These are phyloP conservation scores for Suhomyces canberraensis DNA, from an alignment of 805 yeast genomes.

Conservation along the genomic window DNA sequence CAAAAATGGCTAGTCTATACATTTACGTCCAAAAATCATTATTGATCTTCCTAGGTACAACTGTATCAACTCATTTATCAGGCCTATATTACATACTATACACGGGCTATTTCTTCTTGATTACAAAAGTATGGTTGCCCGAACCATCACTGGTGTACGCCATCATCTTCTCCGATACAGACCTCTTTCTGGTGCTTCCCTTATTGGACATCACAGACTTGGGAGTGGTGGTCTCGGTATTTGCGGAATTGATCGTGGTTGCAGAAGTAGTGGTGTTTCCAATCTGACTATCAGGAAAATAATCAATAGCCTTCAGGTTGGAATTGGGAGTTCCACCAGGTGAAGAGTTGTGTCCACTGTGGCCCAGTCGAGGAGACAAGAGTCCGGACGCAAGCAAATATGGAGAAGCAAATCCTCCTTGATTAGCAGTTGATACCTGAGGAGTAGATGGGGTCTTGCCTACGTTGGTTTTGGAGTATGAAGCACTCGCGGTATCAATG, in stretches of 20 bases:
- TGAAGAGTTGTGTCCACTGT: conserved; percentile 13
- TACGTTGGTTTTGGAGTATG: conserved; percentile 15
- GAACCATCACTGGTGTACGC: conserved; percentile 42
- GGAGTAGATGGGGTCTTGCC: conserved; percentile 38
- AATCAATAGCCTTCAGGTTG: conserved; percentile 11
- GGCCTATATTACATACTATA: no score
- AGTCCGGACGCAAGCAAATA: conserved; percentile 63
- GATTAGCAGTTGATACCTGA: conserved; percentile 19
- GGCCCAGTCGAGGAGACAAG: conserved; percentile 46
- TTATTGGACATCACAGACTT: conserved; percentile 20
- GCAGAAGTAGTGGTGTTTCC: conserved; percentile 2
- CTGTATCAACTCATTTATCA: no score
- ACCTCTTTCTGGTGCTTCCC: conserved; percentile 24
- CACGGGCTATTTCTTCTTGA: conserved; percentile 35
- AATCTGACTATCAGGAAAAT: conserved; percentile 13
- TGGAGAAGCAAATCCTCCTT: conserved; percentile 62
- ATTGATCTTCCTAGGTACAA: no score
- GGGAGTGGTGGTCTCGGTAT: conserved; percentile 14
- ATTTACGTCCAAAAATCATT: no score
- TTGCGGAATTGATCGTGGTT: conserved; percentile 1
- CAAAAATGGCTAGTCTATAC: no score
- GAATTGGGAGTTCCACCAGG: conserved; percentile 16
- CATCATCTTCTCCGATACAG: conserved; percentile 30
- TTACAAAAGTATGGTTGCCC: conserved; percentile 35
- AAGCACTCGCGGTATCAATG: conserved; percentile 30